These are phyloP conservation scores for Glutinoglossum americanum DNA, from an alignment of 495 filamentous ascomycete species.

Conservation along the genomic window DNA sequence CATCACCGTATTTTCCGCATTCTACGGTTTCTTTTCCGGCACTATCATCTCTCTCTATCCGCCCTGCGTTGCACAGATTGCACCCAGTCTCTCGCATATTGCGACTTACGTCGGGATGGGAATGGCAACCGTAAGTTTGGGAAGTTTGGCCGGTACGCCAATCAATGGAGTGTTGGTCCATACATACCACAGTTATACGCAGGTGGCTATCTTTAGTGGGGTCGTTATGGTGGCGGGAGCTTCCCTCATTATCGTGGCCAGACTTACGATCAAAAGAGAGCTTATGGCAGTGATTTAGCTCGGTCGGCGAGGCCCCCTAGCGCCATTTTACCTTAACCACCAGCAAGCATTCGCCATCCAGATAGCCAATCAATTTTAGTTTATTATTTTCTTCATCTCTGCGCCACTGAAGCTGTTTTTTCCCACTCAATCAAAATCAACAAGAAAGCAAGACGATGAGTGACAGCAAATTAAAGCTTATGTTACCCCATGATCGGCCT, in stretches of 20 bases:
- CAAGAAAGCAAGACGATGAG: too few species aligned
- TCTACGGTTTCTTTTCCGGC: slow-evolving; percentile 2
- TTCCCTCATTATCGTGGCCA: slow-evolving; percentile 3
- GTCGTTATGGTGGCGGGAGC: slow-evolving; percentile 8
- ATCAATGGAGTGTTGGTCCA: slow-evolving; percentile 14
- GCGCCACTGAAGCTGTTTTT: too few species aligned
- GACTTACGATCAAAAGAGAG: background rate
- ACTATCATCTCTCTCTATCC: slow-evolving; percentile 3
- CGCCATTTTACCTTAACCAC: too few species aligned
- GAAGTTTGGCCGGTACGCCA: slow-evolving; percentile 13
- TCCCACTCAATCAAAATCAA: too few species aligned
- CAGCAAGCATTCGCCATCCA: too few species aligned
- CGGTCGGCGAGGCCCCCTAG: too few species aligned
- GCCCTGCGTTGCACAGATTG: slow-evolving; percentile 11
- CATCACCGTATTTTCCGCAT: background rate
- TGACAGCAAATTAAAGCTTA: too few species aligned
- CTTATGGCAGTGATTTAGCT: background rate
- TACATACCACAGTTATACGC: slow-evolving; percentile 8
- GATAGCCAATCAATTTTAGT: too few species aligned
- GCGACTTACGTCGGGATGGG: slow-evolving; percentile 11
- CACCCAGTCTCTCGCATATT: slow-evolving; percentile 5
- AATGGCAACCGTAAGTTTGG: slow-evolving; percentile 8
- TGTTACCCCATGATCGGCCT: too few species aligned
- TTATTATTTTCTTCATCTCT: too few species aligned
- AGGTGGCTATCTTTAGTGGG: slow-evolving; percentile 10